Conservation (phyloP, 306 rosid species). For the Quillaja saponaria region DNA sequence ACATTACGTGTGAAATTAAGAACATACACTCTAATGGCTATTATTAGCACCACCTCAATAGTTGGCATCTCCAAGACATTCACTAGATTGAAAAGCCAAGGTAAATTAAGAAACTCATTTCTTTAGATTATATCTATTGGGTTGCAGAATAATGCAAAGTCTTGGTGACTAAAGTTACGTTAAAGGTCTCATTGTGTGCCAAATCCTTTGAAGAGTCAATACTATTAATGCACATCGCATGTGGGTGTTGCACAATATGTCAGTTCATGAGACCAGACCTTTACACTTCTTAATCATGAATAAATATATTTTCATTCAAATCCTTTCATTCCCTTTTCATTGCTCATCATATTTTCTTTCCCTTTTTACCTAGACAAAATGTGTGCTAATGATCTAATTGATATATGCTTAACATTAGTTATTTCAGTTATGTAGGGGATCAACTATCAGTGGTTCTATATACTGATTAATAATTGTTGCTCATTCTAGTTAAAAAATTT, state of each 20-base stretch:
- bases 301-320: no score
- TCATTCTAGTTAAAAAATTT: slow-evolving; percentile 9
- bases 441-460: neutral
- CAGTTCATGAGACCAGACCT: neutral
- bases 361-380: neutral
- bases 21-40: slow-evolving; percentile 56
- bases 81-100: slow-evolving; percentile 54
- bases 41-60: slow-evolving; percentile 45
- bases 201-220: neutral
- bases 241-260: neutral
- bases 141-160: neutral
- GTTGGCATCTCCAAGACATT: slow-evolving; percentile 78
- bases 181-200: neutral
- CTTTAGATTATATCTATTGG: no score
- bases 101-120: slow-evolving; percentile 49
- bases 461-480: neutral
- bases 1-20: slow-evolving; percentile 21
- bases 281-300: neutral
- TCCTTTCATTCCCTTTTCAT: neutral
- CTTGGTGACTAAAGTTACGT: neutral
- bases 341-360: neutral
- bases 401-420: no score
- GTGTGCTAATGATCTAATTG: neutral
- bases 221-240: neutral
- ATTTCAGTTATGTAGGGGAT: neutral